Conservation (phyloP, 2,329 filamentous ascomycete species). For the Grosmannia clavigera region DNA sequence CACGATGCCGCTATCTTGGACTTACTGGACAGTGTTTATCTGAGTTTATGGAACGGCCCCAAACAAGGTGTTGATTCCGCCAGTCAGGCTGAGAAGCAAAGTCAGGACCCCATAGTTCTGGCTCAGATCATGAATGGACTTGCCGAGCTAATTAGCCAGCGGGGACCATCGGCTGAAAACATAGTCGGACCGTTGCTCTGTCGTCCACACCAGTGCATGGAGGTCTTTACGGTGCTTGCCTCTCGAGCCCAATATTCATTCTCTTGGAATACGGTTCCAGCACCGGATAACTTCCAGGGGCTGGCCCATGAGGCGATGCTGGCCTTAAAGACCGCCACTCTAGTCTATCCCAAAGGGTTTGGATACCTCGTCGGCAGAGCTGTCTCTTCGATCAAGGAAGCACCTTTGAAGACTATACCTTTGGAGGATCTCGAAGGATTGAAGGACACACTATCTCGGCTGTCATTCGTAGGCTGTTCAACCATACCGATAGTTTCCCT, state of each 20-base stretch:
- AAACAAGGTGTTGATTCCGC: not conserved
- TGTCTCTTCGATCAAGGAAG: not conserved
- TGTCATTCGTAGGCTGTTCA: conserved; percentile 39
- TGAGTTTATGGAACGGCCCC: conserved; percentile 22
- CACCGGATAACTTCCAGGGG: not conserved
- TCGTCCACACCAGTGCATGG: conserved; percentile 16
- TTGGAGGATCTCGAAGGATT: conserved; percentile 13
- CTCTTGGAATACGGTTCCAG: not conserved
- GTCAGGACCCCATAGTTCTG: conserved; percentile 23
- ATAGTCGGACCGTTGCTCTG: conserved; percentile 18
- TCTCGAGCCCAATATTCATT: conserved; percentile 3
- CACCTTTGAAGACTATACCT: not conserved
- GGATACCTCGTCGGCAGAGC: conserved; percentile 4
- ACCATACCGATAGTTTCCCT: conserved; percentile 16
- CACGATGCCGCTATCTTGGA: conserved; percentile 27
- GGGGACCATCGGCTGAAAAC: conserved; percentile 12
- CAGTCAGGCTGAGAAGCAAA: conserved; percentile 8
- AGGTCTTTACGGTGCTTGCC: conserved; percentile 13
- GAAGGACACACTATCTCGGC: conserved; percentile 26
- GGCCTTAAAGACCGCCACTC: conserved; percentile 6
- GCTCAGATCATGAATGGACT: conserved; percentile 31
- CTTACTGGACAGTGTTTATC: conserved; percentile 32
- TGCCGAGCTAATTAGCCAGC: conserved; percentile 31
- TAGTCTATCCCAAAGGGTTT: conserved; percentile 8
- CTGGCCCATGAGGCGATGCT: conserved; percentile 11